A percentile compares a stretch with the other conserved stretches of the same genome.
These are phyloP conservation scores for Sedum album DNA, from an alignment of 164 flowering plant species.

Conservation along the genomic window DNA sequence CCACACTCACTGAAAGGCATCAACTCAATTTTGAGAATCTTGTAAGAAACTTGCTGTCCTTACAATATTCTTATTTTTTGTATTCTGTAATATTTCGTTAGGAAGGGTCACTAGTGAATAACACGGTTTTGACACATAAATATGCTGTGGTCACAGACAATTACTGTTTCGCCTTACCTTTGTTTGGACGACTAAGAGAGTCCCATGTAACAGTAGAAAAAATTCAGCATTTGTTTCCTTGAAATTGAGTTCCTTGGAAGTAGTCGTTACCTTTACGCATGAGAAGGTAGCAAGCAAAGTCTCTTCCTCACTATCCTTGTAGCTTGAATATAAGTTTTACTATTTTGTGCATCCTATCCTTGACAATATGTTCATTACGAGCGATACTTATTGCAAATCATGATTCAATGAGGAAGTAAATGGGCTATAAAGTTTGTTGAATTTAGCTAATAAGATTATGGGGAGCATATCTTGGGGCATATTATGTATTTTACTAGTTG, in stretches of 20 bases:
- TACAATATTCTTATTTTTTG: slow-evolving; percentile 11
- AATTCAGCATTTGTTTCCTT: not conserved
- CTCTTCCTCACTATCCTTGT: not conserved
- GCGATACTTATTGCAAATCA: not conserved
- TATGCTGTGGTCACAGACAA: not conserved
- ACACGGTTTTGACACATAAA: slow-evolving; percentile 4
- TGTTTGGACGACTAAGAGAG: not conserved
- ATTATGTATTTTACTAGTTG: not conserved
- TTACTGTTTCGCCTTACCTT: not conserved
- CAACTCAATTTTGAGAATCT: slow-evolving; percentile 25
- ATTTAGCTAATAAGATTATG: not conserved
- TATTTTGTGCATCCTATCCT: not conserved
- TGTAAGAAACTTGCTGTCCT: slow-evolving; percentile 14
- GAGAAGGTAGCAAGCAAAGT: not conserved
- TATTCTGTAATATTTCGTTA: not conserved
- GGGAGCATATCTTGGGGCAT: not conserved
- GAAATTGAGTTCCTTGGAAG: slow-evolving; percentile 3
- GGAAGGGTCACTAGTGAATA: not conserved
- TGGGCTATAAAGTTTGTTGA: not conserved
- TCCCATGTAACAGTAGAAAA: not conserved
- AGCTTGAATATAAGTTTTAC: not conserved
- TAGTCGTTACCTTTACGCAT: not conserved
- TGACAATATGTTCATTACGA: not conserved
- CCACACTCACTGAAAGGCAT: slow-evolving; percentile 29
- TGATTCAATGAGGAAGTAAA: not conserved